Evolutionary conservation across 2,329 filamentous ascomycete species (phyloP), one percentile per base, ranked within the genome.

Genomic region (Trichoderma sp.): DNA sequence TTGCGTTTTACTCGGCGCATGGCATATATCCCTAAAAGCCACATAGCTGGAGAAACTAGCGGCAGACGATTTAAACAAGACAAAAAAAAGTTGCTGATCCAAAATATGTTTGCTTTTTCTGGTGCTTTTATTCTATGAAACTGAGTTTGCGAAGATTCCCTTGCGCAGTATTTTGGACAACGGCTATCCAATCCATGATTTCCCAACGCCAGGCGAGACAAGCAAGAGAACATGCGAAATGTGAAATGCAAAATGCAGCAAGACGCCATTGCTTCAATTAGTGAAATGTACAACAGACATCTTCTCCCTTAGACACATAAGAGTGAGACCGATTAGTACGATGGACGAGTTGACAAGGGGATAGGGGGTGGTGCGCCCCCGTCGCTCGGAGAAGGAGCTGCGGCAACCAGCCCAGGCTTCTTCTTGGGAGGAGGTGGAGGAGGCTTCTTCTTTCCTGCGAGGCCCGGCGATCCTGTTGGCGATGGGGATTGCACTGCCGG

Each of bases 391-490:
- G 66, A 15, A 7, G 75, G 75, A 8, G 73, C 72, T 9, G 73
- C 60, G 15, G 61, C 75, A 6, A 76, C 75, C 58, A 87, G 74
- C 8, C 76, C 80, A 3, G 83, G 81, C 76, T 86, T 87, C 81
- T 87, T 89, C 80, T 86, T 88, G 81, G 21, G 85, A 9, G 85
- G 86, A 18, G 85, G 83, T 51, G 86, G 84, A 5, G 84, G 84
- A 11, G 85, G 83, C 77, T 87, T 88, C 81, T 89, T 89, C 80
- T 87, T 88, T 3, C 77, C 82, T 14, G 79, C 76, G 2, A 80
- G 53, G 9, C 43, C 43, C 21, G 47, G 18, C 3, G 28, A 9
- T 8, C 36, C 60, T 53, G 47, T 24, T n/a, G 32, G 61, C 2
- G 61, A 47, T 39, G 67, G 30, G 11, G 47, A 53, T 58, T 79